Evolutionary conservation across 2,329 filamentous ascomycete genomes (phyloP).

Genomic region (Xylariaceae sp.): DNA sequence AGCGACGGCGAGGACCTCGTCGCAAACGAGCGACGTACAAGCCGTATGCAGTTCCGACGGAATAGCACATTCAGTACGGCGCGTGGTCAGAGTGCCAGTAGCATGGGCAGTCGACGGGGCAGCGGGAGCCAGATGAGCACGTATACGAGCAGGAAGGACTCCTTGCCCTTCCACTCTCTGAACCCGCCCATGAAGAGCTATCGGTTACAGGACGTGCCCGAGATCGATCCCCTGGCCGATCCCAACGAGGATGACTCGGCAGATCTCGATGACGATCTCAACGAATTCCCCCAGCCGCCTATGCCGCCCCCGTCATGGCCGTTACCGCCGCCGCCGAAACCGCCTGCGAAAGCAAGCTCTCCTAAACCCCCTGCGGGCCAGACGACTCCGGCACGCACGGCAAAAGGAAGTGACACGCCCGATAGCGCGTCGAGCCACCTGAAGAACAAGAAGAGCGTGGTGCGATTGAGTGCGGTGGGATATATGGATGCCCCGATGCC

Average conservation of each 20-base stretch:
- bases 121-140: conserved; percentile 11
- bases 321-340: conserved; percentile 12
- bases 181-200: conserved; percentile 4
- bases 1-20: conserved; percentile 23
- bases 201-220: conserved; percentile 19
- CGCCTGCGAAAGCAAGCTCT: neutral
- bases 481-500: conserved; percentile 30
- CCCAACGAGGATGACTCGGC: neutral
- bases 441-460: conserved; percentile 36
- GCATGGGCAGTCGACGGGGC: conserved; percentile 4
- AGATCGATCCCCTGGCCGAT: conserved; percentile 11
- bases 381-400: conserved; percentile 21
- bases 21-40: conserved; percentile 20
- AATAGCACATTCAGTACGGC: conserved; percentile 7
- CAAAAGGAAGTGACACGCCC: conserved; percentile 13
- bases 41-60: conserved; percentile 19
- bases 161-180: conserved; percentile 20
- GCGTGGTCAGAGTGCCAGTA: conserved; percentile 2
- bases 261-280: conserved; percentile 8
- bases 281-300: conserved; percentile 14
- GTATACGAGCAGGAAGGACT: conserved; percentile 16
- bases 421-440: conserved; percentile 5
- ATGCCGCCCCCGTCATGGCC: conserved; percentile 17
- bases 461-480: conserved; percentile 40
- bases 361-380: neutral